phyloP scores from a whole-genome alignment of 2,329 filamentous ascomycete species.

The Lojkania enalia region DNA sequence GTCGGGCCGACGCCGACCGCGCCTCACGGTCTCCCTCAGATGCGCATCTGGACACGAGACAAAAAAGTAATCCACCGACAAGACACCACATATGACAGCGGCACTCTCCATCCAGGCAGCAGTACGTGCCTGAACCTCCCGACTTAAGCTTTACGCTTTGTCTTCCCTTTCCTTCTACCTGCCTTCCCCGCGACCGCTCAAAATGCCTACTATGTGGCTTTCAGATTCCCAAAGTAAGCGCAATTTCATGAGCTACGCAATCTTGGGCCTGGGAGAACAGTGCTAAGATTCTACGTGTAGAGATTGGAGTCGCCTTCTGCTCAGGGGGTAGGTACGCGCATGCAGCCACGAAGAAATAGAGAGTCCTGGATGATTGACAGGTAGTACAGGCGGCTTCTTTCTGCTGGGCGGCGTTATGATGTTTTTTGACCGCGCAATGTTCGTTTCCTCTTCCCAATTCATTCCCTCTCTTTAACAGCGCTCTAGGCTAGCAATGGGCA shows the following conservation, averaged over 20 bases:
- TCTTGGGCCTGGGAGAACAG: constrained; percentile 16
- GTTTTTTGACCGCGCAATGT: constrained; percentile 98
- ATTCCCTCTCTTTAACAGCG: constrained; percentile 10
- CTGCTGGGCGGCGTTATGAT: constrained; percentile 90
- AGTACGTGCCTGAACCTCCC: constrained; percentile 1
- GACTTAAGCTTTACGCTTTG: neutral
- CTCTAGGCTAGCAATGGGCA: constrained; percentile 91
- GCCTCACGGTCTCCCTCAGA: constrained; percentile 7
- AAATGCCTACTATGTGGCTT: constrained; percentile 89
- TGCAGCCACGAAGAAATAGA: constrained; percentile 7
- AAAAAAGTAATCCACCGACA: constrained; percentile 16
- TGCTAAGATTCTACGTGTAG: constrained; percentile 54
- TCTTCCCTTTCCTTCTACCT: neutral
- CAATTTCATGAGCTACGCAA: constrained; percentile 3
- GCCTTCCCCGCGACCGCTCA: constrained; percentile 15
- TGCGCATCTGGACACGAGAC: constrained; percentile 37
- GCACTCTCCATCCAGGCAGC: constrained; percentile 7
- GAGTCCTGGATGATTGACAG: constrained; percentile 24
- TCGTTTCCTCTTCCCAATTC: constrained; percentile 44
- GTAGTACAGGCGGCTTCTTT: constrained; percentile 86
- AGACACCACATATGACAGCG: constrained; percentile 9
- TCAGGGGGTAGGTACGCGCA: constrained; percentile 76
- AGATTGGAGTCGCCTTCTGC: constrained; percentile 97
- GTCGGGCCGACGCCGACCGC: constrained; percentile 4
- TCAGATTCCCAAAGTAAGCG: constrained; percentile 89